phyloP scores from a whole-genome alignment of 2,329 filamentous ascomycete genomes.

The Pseudogymnoascus sp. region DNA sequence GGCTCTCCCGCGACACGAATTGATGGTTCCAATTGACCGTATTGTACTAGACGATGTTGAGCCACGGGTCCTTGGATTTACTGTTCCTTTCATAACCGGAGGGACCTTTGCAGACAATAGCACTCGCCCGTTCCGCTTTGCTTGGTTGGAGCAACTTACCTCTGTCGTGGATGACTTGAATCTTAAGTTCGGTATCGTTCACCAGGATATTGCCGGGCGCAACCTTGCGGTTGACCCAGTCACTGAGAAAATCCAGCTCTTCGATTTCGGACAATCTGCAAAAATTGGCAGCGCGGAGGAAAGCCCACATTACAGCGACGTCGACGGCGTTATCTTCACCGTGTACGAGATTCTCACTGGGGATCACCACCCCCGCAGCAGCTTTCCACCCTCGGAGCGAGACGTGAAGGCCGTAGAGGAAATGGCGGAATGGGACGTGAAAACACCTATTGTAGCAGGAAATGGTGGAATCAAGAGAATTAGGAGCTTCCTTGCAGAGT shows the following conservation, averaged over 20 bases:
- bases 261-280: conserved; percentile 27
- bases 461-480: not conserved
- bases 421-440: not conserved
- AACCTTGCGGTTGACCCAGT: conserved; percentile 31
- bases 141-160: conserved; percentile 32
- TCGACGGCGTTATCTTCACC: conserved; percentile 18
- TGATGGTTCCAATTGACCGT: conserved; percentile 30
- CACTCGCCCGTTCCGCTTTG: conserved; percentile 27
- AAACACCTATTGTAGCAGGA: not conserved
- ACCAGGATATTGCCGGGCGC: conserved; percentile 32
- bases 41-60: conserved; percentile 29
- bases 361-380: conserved; percentile 8
- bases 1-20: conserved; percentile 30
- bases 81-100: conserved; percentile 28
- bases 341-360: conserved; percentile 17
- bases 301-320: conserved; percentile 16
- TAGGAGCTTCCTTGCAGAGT: not conserved
- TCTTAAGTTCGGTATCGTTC: conserved; percentile 30
- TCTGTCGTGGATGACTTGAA: conserved; percentile 32
- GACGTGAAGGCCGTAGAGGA: not conserved
- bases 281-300: not conserved
- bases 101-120: conserved; percentile 27
- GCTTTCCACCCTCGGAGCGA: not conserved
- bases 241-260: conserved; percentile 29
- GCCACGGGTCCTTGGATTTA: conserved; percentile 32